These are phyloP conservation scores for Oryza nivara DNA, from an alignment of 176 grass and related monocot species.

Conservation along the genomic window DNA sequence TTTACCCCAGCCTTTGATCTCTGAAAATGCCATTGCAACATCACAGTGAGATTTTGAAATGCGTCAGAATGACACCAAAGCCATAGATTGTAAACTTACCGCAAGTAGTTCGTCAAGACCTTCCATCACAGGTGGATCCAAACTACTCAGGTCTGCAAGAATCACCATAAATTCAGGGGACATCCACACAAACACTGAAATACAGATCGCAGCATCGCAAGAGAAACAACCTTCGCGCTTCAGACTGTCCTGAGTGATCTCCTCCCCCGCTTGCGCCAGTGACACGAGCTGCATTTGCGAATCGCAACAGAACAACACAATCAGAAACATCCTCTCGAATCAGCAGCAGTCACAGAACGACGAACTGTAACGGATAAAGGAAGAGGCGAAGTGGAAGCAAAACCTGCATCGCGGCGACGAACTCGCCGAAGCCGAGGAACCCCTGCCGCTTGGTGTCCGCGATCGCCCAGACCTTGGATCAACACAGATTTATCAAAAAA, in stretches of 20 bases:
- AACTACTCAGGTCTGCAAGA: constrained; percentile 59
- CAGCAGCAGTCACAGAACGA: not conserved
- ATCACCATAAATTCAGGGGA: constrained; percentile 4
- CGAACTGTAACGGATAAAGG: not conserved
- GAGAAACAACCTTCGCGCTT: constrained; percentile 59
- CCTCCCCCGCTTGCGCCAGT: constrained; percentile 76
- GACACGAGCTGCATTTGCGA: constrained; percentile 69
- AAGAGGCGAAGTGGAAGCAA: not conserved
- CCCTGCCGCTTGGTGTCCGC: constrained; percentile 86
- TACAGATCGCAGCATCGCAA: not conserved
- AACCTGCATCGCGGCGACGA: constrained; percentile 87
- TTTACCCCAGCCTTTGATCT: constrained; percentile 70
- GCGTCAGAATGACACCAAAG: not conserved
- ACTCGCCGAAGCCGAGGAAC: constrained; percentile 81
- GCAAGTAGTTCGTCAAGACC: constrained; percentile 70
- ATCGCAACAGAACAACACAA: not conserved
- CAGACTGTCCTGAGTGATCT: constrained; percentile 68
- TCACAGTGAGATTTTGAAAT: not conserved
- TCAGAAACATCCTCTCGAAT: not conserved
- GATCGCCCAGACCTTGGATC: constrained; percentile 82
- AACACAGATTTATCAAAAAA: not conserved
- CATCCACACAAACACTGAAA: not conserved
- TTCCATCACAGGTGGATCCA: constrained; percentile 75
- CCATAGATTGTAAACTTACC: constrained; percentile 49
- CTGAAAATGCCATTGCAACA: constrained; percentile 47